phyloP scores from a whole-genome alignment of 441 rosid genomes.

The Geranium incanum region DNA sequence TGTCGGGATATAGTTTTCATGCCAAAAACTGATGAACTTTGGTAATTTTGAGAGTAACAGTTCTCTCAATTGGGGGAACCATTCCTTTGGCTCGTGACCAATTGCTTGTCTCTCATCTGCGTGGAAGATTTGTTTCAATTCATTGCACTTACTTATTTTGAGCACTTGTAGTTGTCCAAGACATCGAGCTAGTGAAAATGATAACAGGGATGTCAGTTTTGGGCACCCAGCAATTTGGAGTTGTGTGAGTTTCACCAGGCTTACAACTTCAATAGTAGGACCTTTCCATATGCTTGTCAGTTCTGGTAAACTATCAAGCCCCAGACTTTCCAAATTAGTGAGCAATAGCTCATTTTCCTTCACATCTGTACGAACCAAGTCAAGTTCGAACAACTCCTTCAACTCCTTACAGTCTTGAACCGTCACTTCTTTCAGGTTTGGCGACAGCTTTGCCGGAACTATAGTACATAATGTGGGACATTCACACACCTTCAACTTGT shows the following conservation, averaged over 20 bases:
- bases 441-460: slow-evolving; percentile 3
- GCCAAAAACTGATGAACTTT: not conserved
- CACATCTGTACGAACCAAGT: not conserved
- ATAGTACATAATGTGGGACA: not conserved
- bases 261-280: not conserved
- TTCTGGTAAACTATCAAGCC: not conserved
- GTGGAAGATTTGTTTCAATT: not conserved
- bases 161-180: not conserved
- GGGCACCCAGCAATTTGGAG: too few relatives aligned
- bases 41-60: not conserved
- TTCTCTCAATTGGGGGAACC: not conserved
- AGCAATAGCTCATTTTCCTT: slow-evolving; percentile 1
- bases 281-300: slow-evolving; percentile 18
- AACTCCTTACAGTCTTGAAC: not conserved
- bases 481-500: too few relatives aligned
- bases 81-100: not conserved
- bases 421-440: not conserved
- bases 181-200: not conserved
- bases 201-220: too few relatives aligned
- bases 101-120: not conserved
- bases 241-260: too few relatives aligned
- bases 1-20: not conserved
- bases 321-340: slow-evolving; percentile 6
- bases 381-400: slow-evolving; percentile 12
- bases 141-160: not conserved